phyloP scores from a whole-genome alignment of 768 basidiomycete species.

The Boletus rufocinnamomeus region DNA sequence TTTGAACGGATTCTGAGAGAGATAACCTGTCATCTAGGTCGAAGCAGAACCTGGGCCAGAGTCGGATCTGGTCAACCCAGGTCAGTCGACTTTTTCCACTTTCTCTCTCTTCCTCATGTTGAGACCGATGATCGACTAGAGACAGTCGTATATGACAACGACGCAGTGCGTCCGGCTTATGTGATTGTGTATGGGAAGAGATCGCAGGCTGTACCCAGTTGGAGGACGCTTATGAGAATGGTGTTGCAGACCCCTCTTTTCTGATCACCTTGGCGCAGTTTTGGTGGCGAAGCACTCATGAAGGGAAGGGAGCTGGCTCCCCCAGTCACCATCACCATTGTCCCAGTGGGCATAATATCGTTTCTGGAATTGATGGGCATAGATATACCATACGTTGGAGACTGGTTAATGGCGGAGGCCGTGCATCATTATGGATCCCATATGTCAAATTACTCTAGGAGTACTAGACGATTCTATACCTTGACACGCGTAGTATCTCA shows the following conservation, averaged over 20 bases:
- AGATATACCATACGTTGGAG: neutral
- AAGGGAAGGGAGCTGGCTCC: neutral
- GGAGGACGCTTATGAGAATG: neutral
- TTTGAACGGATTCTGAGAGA: neutral
- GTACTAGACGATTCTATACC: too few species aligned
- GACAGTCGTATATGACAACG: conserved; percentile 18
- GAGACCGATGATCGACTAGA: neutral
- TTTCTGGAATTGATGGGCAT: neutral
- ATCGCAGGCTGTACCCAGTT: neutral
- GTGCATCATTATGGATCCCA: neutral
- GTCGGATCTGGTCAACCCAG: conserved; percentile 20
- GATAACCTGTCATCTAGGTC: neutral
- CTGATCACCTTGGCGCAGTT: neutral
- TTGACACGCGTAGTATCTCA: too few species aligned
- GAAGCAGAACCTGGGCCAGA: conserved; percentile 16
- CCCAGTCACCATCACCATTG: neutral
- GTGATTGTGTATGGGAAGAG: conserved; percentile 16
- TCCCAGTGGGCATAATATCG: neutral
- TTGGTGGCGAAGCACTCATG: neutral
- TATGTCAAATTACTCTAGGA: too few species aligned
- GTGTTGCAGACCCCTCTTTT: conserved; percentile 5
- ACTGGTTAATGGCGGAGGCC: neutral
- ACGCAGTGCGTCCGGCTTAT: conserved; percentile 17
- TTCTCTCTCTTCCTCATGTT: neutral
- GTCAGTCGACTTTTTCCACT: neutral